These are phyloP conservation scores for Cutaneotrichosporon sp. DNA, from an alignment of 1,284 basidiomycete genomes.

Conservation along the genomic window DNA sequence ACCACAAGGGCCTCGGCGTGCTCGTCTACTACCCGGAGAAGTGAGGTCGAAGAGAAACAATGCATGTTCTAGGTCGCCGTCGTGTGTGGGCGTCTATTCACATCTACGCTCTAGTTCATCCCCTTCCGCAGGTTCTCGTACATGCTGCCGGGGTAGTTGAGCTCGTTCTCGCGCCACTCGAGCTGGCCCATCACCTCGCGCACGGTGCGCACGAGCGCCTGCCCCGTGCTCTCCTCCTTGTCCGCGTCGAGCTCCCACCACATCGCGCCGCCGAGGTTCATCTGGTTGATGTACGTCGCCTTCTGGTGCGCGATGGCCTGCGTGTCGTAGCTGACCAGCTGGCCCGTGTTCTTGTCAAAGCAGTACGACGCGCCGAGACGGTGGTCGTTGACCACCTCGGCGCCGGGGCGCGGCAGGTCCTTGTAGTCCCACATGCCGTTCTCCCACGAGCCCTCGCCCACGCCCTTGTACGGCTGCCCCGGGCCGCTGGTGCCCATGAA, in stretches of 20 bases:
- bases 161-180: conserved; percentile 41
- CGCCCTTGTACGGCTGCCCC: conserved; percentile 66
- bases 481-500: conserved; percentile 78
- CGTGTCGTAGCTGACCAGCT: conserved; percentile 76
- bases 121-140: conserved; percentile 28
- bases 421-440: conserved; percentile 65
- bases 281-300: conserved; percentile 68
- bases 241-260: conserved; percentile 65
- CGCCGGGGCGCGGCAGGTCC: conserved; percentile 66
- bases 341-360: conserved; percentile 61
- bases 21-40: conserved; percentile 24
- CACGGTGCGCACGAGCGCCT: conserved; percentile 39
- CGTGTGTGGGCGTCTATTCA: neutral
- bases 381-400: conserved; percentile 67
- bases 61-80: neutral
- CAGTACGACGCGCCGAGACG: conserved; percentile 75
- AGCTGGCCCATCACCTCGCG: conserved; percentile 39
- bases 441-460: conserved; percentile 62
- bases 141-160: conserved; percentile 42
- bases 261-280: conserved; percentile 72
- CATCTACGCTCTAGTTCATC: conserved; percentile 17
- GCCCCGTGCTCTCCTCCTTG: conserved; percentile 31
- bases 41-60: neutral
- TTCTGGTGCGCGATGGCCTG: conserved; percentile 72
- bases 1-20: conserved; percentile 32